Percentiles rank a stretch among this genome's conserved stretches.
Evolutionary conservation across 768 basidiomycete species (phyloP).

Genomic region (Hygrocybe punicea): DNA sequence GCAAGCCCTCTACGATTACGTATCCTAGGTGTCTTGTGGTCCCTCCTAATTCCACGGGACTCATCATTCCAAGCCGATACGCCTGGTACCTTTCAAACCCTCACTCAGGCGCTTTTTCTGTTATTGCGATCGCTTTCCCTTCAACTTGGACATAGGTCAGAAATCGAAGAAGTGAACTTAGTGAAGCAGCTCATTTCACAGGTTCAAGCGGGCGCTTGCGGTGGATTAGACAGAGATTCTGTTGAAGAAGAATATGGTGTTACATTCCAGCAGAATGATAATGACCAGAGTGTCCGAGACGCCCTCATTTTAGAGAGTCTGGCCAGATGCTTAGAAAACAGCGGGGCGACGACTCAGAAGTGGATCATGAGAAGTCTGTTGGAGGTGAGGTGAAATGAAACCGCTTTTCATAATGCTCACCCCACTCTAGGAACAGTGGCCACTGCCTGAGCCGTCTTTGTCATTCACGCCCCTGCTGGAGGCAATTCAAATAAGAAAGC

Average conservation of each 20-base stretch:
- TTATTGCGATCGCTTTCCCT: slow-evolving; percentile 42
- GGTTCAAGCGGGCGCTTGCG: slow-evolving; percentile 46
- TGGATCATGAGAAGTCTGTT: slow-evolving; percentile 50
- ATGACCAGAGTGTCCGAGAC: slow-evolving; percentile 31
- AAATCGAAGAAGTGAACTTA: slow-evolving; percentile 33
- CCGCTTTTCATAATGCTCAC: slow-evolving; percentile 2
- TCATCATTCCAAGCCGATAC: slow-evolving; percentile 41
- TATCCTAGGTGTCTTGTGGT: slow-evolving; percentile 48
- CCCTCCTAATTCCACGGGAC: slow-evolving; percentile 46
- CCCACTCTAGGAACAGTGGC: slow-evolving; percentile 49
- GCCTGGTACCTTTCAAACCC: slow-evolving; percentile 46
- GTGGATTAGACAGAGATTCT: slow-evolving; percentile 44
- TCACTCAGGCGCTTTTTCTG: slow-evolving; percentile 51
- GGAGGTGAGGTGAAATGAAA: slow-evolving; percentile 40
- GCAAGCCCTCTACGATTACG: slow-evolving; percentile 43
- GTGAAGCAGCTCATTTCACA: slow-evolving; percentile 44
- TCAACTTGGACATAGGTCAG: slow-evolving; percentile 17
- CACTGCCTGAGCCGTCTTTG: slow-evolving; percentile 26
- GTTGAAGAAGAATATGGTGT: slow-evolving; percentile 53
- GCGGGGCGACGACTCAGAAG: slow-evolving; percentile 40
- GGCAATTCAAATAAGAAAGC: slow-evolving; percentile 46
- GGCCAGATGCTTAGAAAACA: slow-evolving; percentile 51
- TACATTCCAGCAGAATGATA: slow-evolving; percentile 36
- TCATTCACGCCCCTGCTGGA: slow-evolving; percentile 45
- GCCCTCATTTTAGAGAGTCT: slow-evolving; percentile 47